These are phyloP conservation scores for Fusarium piperis DNA, from an alignment of 2,329 filamentous ascomycete genomes.

Conservation along the genomic window DNA sequence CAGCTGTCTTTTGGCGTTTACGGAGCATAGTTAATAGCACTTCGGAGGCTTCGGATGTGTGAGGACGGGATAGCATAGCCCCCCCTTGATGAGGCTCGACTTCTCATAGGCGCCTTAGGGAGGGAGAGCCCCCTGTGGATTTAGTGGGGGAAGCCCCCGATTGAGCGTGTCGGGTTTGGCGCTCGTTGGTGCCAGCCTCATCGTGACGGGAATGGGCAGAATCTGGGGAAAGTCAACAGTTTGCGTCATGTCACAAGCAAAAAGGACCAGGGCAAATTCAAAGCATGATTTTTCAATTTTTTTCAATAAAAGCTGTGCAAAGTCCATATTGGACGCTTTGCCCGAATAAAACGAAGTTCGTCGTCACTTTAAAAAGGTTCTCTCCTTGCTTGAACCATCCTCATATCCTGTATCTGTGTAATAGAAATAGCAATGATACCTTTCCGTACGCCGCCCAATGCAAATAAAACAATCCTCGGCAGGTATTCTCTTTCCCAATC, in stretches of 20 bases:
- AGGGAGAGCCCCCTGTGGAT: conserved; percentile 13
- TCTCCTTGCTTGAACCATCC: background rate
- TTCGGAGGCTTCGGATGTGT: conserved; percentile 26
- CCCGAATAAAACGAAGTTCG: background rate
- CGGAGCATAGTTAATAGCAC: conserved; percentile 40
- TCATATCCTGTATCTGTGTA: conserved; percentile 10
- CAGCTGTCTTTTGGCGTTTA: conserved; percentile 35
- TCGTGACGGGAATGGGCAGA: background rate
- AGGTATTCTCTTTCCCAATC: conserved; percentile 24
- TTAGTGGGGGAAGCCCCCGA: conserved; percentile 28
- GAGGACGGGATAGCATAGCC: conserved; percentile 12
- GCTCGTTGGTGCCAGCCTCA: conserved; percentile 3
- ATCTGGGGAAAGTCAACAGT: conserved; percentile 28
- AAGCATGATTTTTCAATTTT: conserved; percentile 20
- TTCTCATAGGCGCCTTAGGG: background rate
- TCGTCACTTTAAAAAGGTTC: background rate
- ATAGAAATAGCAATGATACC: background rate
- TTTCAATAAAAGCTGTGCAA: background rate
- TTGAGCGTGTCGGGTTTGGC: background rate
- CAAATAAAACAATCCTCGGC: conserved; percentile 26
- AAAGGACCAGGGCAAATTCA: background rate
- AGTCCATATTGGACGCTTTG: background rate
- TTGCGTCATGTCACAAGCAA: background rate
- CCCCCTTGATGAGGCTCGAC: conserved; percentile 27
- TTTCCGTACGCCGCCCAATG: conserved; percentile 41